These are phyloP conservation scores for Iris macrosiphon DNA, from an alignment of 106 monocot genomes.

Conservation along the genomic window DNA sequence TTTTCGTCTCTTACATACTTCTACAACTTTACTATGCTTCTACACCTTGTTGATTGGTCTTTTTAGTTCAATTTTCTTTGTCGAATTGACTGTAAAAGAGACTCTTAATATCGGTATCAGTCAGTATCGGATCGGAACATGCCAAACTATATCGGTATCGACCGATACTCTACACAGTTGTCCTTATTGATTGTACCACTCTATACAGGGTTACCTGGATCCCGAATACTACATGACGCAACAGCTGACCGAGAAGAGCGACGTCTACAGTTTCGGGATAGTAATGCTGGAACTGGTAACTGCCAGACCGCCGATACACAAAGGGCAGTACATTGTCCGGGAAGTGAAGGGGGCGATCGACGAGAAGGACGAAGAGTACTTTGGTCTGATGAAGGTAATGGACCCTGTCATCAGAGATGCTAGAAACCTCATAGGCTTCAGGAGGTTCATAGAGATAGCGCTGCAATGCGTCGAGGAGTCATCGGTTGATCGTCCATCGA, in stretches of 20 bases:
- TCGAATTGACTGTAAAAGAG: no score
- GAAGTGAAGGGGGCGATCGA: constrained; percentile 34
- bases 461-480: constrained; percentile 54
- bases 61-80: background rate
- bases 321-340: constrained; percentile 42
- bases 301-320: constrained; percentile 34
- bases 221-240: constrained; percentile 79
- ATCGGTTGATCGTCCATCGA: constrained; percentile 37
- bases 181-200: background rate
- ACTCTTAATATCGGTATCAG: background rate
- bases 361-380: constrained; percentile 25
- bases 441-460: constrained; percentile 46
- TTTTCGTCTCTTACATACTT: no score
- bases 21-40: no score
- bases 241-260: constrained; percentile 68
- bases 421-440: constrained; percentile 23
- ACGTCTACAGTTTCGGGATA: constrained; percentile 77
- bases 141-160: no score
- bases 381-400: constrained; percentile 33
- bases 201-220: constrained; percentile 60
- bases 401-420: constrained; percentile 31
- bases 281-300: constrained; percentile 75
- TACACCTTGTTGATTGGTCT: no score
- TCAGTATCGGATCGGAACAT: background rate
- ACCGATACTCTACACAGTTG: background rate